A percentile compares a stretch with the other conserved stretches of the same genome.
Evolutionary conservation across 2,329 filamentous ascomycete genomes (phyloP).

Genomic region (Sclerotinia sclerotiorum): DNA sequence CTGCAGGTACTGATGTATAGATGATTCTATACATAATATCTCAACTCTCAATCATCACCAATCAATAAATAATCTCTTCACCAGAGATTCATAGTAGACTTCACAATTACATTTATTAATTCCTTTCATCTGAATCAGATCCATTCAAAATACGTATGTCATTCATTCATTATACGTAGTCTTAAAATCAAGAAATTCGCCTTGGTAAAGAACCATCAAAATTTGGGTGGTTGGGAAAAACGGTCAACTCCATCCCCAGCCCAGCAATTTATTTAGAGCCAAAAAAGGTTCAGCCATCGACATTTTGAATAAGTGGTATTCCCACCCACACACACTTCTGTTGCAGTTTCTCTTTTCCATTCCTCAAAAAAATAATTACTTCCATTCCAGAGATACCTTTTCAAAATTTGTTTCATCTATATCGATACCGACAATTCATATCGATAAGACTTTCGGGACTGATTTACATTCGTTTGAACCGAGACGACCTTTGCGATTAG

Average conservation of each 20-base stretch:
- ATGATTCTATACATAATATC: background rate
- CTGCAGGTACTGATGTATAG: constrained; percentile 4
- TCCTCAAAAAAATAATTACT: background rate
- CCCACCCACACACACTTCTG: background rate
- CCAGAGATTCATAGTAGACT: background rate
- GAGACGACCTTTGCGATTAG: background rate
- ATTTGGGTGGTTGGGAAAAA: constrained; percentile 18
- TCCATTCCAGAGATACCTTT: constrained; percentile 12
- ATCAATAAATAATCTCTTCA: background rate
- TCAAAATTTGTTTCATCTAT: background rate
- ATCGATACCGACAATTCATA: background rate
- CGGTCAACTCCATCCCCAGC: constrained; percentile 17
- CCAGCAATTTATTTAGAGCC: constrained; percentile 7
- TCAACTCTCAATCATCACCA: background rate
- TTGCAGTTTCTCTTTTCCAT: background rate
- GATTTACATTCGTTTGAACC: background rate
- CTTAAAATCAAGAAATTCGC: background rate
- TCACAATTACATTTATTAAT: background rate
- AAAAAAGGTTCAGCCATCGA: constrained; percentile 15
- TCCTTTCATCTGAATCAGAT: background rate
- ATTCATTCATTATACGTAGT: background rate
- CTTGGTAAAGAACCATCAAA: background rate
- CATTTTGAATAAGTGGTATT: constrained; percentile 9
- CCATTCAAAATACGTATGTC: background rate
- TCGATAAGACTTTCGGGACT: background rate